Evolutionary conservation across 208 protist genomes (phyloP), one percentile per base, ranked within the genome.

Genomic region (Acanthamoeba lenticulata): DNA sequence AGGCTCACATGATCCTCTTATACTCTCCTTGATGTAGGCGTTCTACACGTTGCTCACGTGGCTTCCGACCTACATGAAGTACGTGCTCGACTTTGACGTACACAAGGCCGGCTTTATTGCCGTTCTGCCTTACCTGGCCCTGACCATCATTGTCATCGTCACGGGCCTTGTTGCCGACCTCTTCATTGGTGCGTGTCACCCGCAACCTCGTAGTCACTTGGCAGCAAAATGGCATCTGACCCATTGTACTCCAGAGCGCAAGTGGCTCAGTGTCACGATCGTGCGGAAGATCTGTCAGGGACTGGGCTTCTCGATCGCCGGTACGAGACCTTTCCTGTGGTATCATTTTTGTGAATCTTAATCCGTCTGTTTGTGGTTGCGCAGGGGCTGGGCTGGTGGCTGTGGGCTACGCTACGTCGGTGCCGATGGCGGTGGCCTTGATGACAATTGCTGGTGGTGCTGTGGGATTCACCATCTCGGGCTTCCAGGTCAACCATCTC

Each of bases 41-140:
- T 93, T 93, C 47, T 93, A 93, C 45, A 93, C 89, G 24, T 27
- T 93, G 40, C n/a, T 93, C 5, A 93, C 89, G 40, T 93, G 89
- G 89, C 32, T 93, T 0, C 89, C 89, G 32, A 38, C 36, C 2
- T 93, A 81, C 67, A 57, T 93, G 44, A 93, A 93, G 32, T 57
- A 93, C 38, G 89, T 93, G 5, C 65, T 93, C 13, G 4, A 55
- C 19, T 93, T 93, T n/a, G 89, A 93, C 27, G 42, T 93, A 27
- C 24, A 93, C 34, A 49, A 77, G 1, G 57, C 89, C 7, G 89
- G 89, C 9, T 93, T 93, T 36, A 93, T 93, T 27, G 89, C 89
- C n/a, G 89, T 93, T 15, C 67, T 93, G 36, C 89, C 89, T 42
- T 93, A 93, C 65, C 5, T 93, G 1, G 89, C 89, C 36, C 29